These are phyloP conservation scores for Aspergillus amoenus DNA, from an alignment of 2,329 filamentous ascomycete genomes.

Conservation along the genomic window DNA sequence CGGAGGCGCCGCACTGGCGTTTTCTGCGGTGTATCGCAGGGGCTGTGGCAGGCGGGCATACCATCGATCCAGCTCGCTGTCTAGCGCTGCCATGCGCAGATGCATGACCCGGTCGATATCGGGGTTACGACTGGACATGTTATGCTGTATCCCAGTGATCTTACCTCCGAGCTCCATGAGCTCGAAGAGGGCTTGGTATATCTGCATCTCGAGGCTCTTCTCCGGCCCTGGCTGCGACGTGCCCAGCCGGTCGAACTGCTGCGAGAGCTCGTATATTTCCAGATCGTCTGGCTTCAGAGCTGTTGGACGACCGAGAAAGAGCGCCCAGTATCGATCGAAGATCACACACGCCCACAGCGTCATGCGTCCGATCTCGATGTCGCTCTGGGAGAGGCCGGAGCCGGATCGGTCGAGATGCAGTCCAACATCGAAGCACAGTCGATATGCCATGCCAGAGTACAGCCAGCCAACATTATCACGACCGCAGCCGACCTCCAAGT, in stretches of 20 bases:
- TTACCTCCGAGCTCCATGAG: not conserved
- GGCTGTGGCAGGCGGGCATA: not conserved
- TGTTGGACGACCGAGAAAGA: not conserved
- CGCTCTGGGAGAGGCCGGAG: not conserved
- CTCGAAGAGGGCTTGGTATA: constrained; percentile 1
- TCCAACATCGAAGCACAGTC: not conserved
- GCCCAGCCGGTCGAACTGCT: constrained; percentile 1
- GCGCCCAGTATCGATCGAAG: not conserved
- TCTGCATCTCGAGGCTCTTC: not conserved
- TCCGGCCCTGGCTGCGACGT: not conserved
- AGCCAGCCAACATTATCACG: not conserved
- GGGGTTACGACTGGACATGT: not conserved
- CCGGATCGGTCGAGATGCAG: not conserved
- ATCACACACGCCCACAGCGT: constrained; percentile 1
- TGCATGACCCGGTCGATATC: not conserved
- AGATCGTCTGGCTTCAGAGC: not conserved
- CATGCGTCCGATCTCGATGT: not conserved
- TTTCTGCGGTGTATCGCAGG: not conserved
- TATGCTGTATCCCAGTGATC: not conserved
- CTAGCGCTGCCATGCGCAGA: not conserved
- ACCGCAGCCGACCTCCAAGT: not conserved
- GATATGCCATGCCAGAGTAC: not conserved
- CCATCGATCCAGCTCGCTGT: not conserved
- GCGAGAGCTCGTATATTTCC: not conserved
- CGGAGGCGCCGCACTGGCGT: not conserved